Conservation (phyloP, 441 rosid genomes). For the Sinapis alba region DNA sequence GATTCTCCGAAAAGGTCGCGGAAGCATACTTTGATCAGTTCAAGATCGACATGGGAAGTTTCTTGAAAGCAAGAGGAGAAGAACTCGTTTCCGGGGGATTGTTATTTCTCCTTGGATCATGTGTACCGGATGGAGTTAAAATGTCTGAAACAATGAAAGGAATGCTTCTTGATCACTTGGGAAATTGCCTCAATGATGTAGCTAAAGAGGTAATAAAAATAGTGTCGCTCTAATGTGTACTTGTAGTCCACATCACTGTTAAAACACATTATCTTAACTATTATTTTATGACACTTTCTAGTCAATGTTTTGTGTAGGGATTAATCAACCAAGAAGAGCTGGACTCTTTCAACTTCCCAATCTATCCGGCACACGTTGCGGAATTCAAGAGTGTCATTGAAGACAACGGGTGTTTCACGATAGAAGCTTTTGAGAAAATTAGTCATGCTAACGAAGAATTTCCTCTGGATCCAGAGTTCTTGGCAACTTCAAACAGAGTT, state of each 20-base stretch:
- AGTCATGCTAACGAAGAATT: conserved; percentile 23
- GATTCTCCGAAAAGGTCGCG: conserved; percentile 32
- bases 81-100: conserved; percentile 46
- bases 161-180: conserved; percentile 25
- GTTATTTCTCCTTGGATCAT: conserved; percentile 38
- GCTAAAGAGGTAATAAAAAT: conserved; percentile 37
- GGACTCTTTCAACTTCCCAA: conserved; percentile 35
- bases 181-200: conserved; percentile 37
- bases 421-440: conserved; percentile 31
- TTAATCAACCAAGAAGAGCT: conserved; percentile 33
- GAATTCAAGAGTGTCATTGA: conserved; percentile 27
- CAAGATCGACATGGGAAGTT: conserved; percentile 34
- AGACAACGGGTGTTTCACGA: conserved; percentile 18
- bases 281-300: not conserved
- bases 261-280: not conserved
- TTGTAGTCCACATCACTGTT: not conserved
- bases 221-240: not conserved
- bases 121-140: conserved; percentile 37
- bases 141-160: conserved; percentile 30
- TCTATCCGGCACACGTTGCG: conserved; percentile 26
- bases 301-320: conserved; percentile 12
- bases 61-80: conserved; percentile 40
- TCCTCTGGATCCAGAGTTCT: conserved; percentile 29
- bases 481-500: conserved; percentile 23
- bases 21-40: conserved; percentile 41